Percentiles rank a stretch among this genome's conserved stretches.
phyloP scores from a whole-genome alignment of 2,329 filamentous ascomycete species.

The Penicillium concentricum region DNA sequence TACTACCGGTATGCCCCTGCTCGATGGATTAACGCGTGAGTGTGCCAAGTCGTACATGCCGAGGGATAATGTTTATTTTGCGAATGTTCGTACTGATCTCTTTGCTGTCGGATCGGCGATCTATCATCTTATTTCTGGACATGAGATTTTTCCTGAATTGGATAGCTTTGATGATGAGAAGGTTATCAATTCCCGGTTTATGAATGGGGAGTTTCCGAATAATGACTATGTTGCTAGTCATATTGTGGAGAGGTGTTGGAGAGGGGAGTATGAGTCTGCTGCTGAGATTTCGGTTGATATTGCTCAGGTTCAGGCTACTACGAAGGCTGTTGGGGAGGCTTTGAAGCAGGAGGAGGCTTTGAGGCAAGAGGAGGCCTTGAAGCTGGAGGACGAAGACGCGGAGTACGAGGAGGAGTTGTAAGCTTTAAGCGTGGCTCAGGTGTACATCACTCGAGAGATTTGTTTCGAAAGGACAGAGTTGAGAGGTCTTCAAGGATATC shows the following conservation, averaged over 20 bases:
- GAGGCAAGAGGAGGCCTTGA: not conserved
- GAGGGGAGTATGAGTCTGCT: slow-evolving; percentile 11
- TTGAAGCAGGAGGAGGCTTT: not conserved
- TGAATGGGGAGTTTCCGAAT: slow-evolving; percentile 5
- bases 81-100: slow-evolving; percentile 18
- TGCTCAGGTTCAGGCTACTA: not conserved
- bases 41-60: slow-evolving; percentile 16
- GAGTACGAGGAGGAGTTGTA: not conserved
- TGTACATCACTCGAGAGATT: not conserved
- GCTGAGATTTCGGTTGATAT: slow-evolving; percentile 9
- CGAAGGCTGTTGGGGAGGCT: not conserved
- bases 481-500: not conserved
- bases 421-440: not conserved
- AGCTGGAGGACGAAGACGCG: too few relatives aligned
- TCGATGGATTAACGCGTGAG: slow-evolving; percentile 17
- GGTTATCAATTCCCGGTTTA: not conserved
- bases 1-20: slow-evolving; percentile 2
- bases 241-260: slow-evolving; percentile 20
- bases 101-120: slow-evolving; percentile 24
- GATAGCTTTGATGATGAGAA: slow-evolving; percentile 8
- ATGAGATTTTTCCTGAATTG: slow-evolving; percentile 17
- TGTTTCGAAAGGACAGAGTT: not conserved
- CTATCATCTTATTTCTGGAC: slow-evolving; percentile 19
- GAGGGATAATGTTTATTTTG: not conserved
- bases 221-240: slow-evolving; percentile 10